Conservation (phyloP, 2,329 filamentous ascomycete species). For the Neofusicoccum sp. region DNA sequence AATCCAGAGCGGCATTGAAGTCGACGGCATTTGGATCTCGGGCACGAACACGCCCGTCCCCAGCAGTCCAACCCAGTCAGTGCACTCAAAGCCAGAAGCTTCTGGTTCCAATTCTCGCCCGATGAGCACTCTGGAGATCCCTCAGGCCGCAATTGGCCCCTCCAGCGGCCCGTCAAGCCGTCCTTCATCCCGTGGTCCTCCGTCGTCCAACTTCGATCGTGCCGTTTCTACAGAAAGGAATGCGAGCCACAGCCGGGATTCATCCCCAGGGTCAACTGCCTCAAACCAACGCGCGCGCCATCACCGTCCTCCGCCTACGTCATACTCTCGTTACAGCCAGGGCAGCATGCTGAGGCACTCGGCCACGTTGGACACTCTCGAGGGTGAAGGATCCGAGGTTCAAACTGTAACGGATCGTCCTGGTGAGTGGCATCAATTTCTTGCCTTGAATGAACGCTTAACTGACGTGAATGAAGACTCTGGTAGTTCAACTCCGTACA, state of each 20-base stretch:
- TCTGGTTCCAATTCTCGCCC: slow-evolving; percentile 3
- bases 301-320: slow-evolving; percentile 34
- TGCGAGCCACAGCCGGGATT: slow-evolving; percentile 29
- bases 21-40: slow-evolving; percentile 71
- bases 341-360: slow-evolving; percentile 34
- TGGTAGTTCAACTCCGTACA: neutral
- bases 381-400: slow-evolving; percentile 22
- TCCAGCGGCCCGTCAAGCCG: slow-evolving; percentile 35
- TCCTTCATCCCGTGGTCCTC: slow-evolving; percentile 31
- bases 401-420: neutral
- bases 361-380: slow-evolving; percentile 32
- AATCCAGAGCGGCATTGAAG: slow-evolving; percentile 76
- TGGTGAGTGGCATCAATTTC: neutral
- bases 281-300: slow-evolving; percentile 20
- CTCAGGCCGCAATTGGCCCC: slow-evolving; percentile 18
- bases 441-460: too few species aligned
- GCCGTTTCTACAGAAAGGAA: slow-evolving; percentile 38
- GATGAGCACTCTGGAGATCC: slow-evolving; percentile 4
- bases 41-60: slow-evolving; percentile 42
- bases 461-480: neutral
- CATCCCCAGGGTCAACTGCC: slow-evolving; percentile 17
- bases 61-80: slow-evolving; percentile 31
- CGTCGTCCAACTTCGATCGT: slow-evolving; percentile 38
- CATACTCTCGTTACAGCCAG: slow-evolving; percentile 39
- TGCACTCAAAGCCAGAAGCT: neutral